A percentile compares a stretch with the other conserved stretches of the same genome.
Evolutionary conservation across 345 rosid genomes (phyloP).

Genomic region (Linum tenue): DNA sequence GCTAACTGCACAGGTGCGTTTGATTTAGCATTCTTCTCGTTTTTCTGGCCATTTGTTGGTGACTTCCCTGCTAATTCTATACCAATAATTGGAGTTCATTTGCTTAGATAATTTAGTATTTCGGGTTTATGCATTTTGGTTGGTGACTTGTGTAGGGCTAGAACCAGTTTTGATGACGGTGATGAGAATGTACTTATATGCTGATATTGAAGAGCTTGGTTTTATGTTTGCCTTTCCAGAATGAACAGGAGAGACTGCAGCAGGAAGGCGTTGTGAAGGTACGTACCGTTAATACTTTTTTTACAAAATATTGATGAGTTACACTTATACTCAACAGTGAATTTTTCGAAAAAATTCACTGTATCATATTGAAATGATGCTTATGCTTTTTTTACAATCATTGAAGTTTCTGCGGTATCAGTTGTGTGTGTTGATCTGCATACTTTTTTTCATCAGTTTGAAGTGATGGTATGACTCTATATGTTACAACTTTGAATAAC

Average conservation of each 20-base stretch:
- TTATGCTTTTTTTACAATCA: background rate
- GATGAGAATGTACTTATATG: background rate
- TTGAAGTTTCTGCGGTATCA: background rate
- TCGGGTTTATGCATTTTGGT: background rate
- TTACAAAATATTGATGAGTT: background rate
- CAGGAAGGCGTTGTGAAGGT: conserved; percentile 52
- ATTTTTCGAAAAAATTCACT: no score
- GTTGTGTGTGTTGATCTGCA: background rate
- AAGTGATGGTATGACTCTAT: background rate
- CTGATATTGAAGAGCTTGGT: conserved; percentile 5
- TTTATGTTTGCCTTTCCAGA: conserved; percentile 27
- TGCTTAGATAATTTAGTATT: background rate
- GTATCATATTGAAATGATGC: background rate
- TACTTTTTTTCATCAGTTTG: background rate
- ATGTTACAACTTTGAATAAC: background rate
- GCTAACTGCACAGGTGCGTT: conserved; percentile 56
- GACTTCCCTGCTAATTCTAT: background rate
- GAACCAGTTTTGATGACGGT: background rate
- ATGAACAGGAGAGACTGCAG: conserved; percentile 64
- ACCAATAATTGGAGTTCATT: background rate
- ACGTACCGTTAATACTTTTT: conserved; percentile 9
- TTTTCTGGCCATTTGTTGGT: background rate
- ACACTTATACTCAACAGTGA: background rate
- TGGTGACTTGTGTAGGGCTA: background rate
- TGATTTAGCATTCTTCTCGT: background rate